phyloP scores from a whole-genome alignment of 495 filamentous ascomycete genomes.

The Penicillium canariense region DNA sequence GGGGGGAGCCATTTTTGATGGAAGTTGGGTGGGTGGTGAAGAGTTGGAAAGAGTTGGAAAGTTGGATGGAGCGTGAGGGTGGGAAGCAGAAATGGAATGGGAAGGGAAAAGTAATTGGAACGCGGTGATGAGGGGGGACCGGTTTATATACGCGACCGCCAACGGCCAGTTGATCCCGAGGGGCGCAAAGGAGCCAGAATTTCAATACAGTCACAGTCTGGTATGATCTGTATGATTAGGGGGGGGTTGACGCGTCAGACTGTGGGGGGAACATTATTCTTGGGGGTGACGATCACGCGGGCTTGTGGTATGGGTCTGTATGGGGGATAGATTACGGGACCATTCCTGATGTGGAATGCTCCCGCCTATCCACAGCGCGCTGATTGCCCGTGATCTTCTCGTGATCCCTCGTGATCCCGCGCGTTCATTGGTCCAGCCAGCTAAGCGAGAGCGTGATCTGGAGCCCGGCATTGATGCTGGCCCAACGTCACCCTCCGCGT shows the following conservation, averaged over 20 bases:
- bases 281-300: conserved; percentile 21
- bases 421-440: conserved; percentile 34
- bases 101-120: conserved; percentile 38
- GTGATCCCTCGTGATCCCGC: conserved; percentile 28
- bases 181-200: conserved; percentile 45
- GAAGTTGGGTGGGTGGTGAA: conserved; percentile 29
- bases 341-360: conserved; percentile 32
- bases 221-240: conserved; percentile 56
- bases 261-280: not conserved
- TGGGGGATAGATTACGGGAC: conserved; percentile 23
- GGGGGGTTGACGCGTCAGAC: conserved; percentile 26
- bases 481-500: conserved; percentile 45
- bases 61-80: conserved; percentile 32
- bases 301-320: conserved; percentile 3
- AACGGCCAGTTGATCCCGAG: conserved; percentile 46
- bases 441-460: conserved; percentile 54
- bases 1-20: conserved; percentile 84
- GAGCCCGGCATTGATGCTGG: conserved; percentile 28
- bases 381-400: conserved; percentile 33
- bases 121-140: conserved; percentile 46
- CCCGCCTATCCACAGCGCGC: conserved; percentile 28
- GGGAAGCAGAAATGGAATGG: conserved; percentile 26
- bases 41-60: conserved; percentile 19
- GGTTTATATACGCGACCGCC: conserved; percentile 52
- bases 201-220: conserved; percentile 44